phyloP scores from a whole-genome alignment of 177 flowering plant genomes.

The Vitis hybrid region DNA sequence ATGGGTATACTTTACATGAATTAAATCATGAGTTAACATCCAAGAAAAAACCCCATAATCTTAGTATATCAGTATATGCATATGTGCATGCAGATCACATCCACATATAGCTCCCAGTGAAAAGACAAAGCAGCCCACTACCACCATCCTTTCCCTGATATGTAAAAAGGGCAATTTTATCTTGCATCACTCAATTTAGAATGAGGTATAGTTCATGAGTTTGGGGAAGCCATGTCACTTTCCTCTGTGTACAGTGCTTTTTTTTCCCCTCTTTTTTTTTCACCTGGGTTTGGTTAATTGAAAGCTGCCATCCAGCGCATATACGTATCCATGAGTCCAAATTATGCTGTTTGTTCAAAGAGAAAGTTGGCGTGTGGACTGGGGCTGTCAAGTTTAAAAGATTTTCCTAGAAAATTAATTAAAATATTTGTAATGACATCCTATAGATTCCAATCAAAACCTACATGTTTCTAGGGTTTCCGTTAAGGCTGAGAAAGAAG shows the following conservation, averaged over 20 bases:
- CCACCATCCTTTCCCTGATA: background rate
- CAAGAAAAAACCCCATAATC: too few species aligned
- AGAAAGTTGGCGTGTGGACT: background rate
- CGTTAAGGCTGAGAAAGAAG: background rate
- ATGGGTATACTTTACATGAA: too few species aligned
- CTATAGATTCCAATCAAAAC: conserved; percentile 1
- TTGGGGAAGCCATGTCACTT: background rate
- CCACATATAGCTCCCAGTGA: too few species aligned
- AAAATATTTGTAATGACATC: background rate
- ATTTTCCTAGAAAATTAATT: background rate
- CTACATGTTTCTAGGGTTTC: background rate
- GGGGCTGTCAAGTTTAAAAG: background rate
- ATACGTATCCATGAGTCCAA: background rate
- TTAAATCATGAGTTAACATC: too few species aligned
- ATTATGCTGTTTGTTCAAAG: background rate
- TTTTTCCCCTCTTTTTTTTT: background rate
- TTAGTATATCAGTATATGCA: too few species aligned
- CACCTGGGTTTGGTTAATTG: background rate
- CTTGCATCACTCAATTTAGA: background rate
- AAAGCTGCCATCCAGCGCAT: background rate
- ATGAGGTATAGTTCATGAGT: background rate
- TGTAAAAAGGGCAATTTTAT: background rate
- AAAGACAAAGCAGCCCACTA: background rate
- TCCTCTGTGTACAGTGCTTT: background rate
- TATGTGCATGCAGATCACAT: too few species aligned